Evolutionary conservation across 345 rosid species (phyloP).

Genomic region (Syzygium grande): DNA sequence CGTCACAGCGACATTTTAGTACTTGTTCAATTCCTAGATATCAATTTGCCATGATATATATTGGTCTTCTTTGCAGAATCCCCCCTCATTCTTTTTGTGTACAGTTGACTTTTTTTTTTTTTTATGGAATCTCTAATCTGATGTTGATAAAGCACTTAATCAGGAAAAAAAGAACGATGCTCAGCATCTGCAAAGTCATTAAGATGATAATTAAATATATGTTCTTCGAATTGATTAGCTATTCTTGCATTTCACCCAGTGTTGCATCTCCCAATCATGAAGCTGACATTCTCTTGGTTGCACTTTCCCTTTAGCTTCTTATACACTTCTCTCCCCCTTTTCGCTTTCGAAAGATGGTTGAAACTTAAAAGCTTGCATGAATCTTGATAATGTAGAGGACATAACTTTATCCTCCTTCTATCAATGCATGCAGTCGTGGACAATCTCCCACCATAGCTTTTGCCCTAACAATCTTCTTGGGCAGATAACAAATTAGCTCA

Average conservation of each 20-base stretch:
- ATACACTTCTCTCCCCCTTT: background rate
- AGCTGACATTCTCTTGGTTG: slow-evolving; percentile 1
- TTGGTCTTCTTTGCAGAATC: background rate
- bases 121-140: background rate
- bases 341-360: background rate
- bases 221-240: background rate
- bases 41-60: background rate
- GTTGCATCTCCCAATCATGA: background rate
- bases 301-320: slow-evolving; percentile 5
- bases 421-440: background rate
- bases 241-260: background rate
- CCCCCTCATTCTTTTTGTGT: background rate
- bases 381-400: background rate
- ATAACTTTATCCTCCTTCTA: background rate
- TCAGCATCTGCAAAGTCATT: background rate
- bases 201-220: background rate
- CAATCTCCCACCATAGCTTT: background rate
- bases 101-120: background rate
- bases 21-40: background rate
- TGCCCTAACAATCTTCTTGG: background rate
- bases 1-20: background rate
- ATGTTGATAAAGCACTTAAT: background rate
- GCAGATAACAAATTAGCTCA: background rate
- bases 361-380: background rate
- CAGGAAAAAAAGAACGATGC: background rate